Conservation (phyloP, 306 rosid species). For the Glycine tomentella region DNA sequence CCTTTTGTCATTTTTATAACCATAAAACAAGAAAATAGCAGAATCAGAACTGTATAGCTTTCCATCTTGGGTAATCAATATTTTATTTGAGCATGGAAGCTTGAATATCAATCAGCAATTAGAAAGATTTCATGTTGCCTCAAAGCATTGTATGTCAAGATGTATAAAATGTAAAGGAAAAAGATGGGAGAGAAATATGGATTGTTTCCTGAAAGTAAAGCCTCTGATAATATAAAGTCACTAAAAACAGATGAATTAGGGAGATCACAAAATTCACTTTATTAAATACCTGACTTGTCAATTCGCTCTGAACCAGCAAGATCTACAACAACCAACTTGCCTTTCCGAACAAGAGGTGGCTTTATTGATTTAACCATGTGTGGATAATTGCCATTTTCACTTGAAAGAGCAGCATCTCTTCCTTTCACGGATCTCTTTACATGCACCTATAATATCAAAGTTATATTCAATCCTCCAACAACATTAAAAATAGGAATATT, state of each 20-base stretch:
- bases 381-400: slow-evolving; percentile 68
- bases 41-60: slow-evolving; percentile 19
- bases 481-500: slow-evolving; percentile 34
- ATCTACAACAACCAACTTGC: slow-evolving; percentile 93
- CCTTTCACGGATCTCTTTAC: slow-evolving; percentile 81
- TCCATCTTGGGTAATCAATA: slow-evolving; percentile 30
- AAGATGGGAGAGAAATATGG: slow-evolving; percentile 7
- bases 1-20: slow-evolving; percentile 26
- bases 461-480: slow-evolving; percentile 43
- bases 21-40: slow-evolving; percentile 26
- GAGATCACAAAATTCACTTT: slow-evolving; percentile 27
- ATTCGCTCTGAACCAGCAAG: slow-evolving; percentile 99
- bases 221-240: slow-evolving; percentile 28
- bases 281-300: slow-evolving; percentile 83
- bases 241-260: slow-evolving; percentile 28
- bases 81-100: slow-evolving; percentile 27
- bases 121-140: slow-evolving; percentile 11
- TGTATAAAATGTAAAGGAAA: slow-evolving; percentile 22
- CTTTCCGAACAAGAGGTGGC: slow-evolving; percentile 83
- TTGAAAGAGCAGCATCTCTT: slow-evolving; percentile 73
- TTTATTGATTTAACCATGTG: slow-evolving; percentile 73
- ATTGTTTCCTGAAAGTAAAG: slow-evolving; percentile 30
- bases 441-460: slow-evolving; percentile 66
- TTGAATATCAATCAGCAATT: slow-evolving; percentile 21
- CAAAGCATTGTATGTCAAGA: slow-evolving; percentile 33